phyloP scores from a whole-genome alignment of 1,139 yeast genomes.

The Pichia kudriavzevii region DNA sequence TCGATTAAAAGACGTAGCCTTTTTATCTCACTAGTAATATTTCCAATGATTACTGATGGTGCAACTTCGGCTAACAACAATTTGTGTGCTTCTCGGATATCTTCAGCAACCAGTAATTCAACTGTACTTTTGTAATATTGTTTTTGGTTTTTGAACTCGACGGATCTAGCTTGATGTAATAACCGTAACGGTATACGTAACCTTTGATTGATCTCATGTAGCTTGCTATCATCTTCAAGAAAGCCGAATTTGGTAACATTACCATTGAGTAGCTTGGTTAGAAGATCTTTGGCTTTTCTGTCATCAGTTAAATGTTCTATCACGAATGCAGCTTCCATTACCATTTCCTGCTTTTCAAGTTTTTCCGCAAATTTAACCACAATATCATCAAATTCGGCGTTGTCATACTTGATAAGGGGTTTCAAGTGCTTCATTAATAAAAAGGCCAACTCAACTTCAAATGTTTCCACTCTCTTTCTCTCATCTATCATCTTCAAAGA shows the following conservation, averaged over 20 bases:
- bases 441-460: conserved; percentile 25
- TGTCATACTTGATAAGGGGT: conserved; percentile 8
- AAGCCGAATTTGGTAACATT: conserved; percentile 38
- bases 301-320: conserved; percentile 46
- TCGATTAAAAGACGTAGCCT: no score
- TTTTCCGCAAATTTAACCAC: conserved; percentile 47
- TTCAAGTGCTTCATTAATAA: conserved; percentile 20
- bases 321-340: conserved; percentile 58
- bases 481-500: conserved; percentile 34
- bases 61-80: conserved; percentile 54
- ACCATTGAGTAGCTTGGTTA: conserved; percentile 37
- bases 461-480: conserved; percentile 10
- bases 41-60: conserved; percentile 48
- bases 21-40: conserved; percentile 32
- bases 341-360: conserved; percentile 39
- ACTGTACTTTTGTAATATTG: conserved; percentile 55
- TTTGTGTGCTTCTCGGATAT: conserved; percentile 58
- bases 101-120: conserved; percentile 54
- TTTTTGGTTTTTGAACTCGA: conserved; percentile 35
- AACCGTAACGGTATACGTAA: conserved; percentile 41
- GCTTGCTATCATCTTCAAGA: conserved; percentile 26
- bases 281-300: not conserved
- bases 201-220: conserved; percentile 31
- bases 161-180: conserved; percentile 48
- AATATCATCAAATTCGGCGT: conserved; percentile 34